These are phyloP conservation scores for Mycena alexandri DNA, from an alignment of 768 basidiomycete species.

Conservation along the genomic window DNA sequence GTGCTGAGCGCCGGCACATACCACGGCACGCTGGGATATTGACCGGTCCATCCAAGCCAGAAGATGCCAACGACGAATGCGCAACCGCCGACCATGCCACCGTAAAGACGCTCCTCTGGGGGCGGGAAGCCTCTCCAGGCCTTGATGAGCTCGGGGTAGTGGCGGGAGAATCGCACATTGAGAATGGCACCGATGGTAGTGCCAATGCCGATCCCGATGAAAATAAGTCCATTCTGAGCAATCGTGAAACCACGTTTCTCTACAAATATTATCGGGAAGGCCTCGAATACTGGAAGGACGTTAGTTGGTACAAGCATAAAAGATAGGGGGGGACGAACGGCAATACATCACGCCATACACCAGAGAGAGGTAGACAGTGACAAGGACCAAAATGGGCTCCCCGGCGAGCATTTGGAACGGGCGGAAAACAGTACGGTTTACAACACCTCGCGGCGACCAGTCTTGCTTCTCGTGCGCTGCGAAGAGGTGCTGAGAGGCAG, in stretches of 20 bases:
- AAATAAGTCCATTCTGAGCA: constrained; percentile 59
- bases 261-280: constrained; percentile 64
- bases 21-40: constrained; percentile 67
- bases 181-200: constrained; percentile 59
- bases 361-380: constrained; percentile 72
- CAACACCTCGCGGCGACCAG: constrained; percentile 62
- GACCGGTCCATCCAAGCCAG: constrained; percentile 77
- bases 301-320: not conserved
- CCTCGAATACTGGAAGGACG: constrained; percentile 62
- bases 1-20: constrained; percentile 68
- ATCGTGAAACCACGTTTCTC: constrained; percentile 54
- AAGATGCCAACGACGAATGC: constrained; percentile 71
- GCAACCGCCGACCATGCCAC: constrained; percentile 69
- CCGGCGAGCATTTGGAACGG: constrained; percentile 72
- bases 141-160: constrained; percentile 58
- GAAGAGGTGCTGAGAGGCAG: constrained; percentile 57
- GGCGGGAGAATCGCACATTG: constrained; percentile 51
- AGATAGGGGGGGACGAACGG: constrained; percentile 51
- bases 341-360: constrained; percentile 73
- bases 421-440: constrained; percentile 69
- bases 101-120: constrained; percentile 69
- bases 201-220: constrained; percentile 67
- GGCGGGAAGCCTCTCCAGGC: constrained; percentile 68
- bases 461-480: constrained; percentile 72
- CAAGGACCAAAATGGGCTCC: constrained; percentile 73